phyloP scores from a whole-genome alignment of 164 flowering plant genomes.

The Piper betle region DNA sequence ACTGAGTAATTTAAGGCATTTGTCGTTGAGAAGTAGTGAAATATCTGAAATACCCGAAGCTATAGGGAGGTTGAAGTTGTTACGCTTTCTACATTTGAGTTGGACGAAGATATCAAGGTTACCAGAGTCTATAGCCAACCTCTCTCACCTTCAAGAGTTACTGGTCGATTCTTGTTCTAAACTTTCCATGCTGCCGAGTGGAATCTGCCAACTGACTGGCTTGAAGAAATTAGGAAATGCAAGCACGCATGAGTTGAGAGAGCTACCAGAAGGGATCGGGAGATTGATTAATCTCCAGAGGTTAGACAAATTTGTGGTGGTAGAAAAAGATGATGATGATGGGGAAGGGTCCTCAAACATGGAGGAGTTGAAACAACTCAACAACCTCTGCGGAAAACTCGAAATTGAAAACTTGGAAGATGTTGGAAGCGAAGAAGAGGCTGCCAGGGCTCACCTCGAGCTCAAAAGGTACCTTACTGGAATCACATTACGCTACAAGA shows the following conservation, averaged over 20 bases:
- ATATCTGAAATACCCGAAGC: too few relatives aligned
- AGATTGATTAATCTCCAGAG: not conserved
- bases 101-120: not conserved
- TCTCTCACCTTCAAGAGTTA: not conserved
- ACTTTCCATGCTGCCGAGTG: conserved; percentile 4
- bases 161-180: conserved; percentile 1
- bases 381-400: too few relatives aligned
- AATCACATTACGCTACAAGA: too few relatives aligned
- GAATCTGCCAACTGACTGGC: conserved; percentile 2
- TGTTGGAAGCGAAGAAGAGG: too few relatives aligned
- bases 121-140: conserved; percentile 4
- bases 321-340: too few relatives aligned
- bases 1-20: not conserved
- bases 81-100: conserved; percentile 2
- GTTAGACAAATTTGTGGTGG: not conserved
- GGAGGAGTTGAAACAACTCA: too few relatives aligned
- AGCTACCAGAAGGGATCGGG: too few relatives aligned
- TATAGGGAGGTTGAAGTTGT: not conserved
- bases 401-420: too few relatives aligned
- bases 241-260: not conserved
- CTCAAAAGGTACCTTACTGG: too few relatives aligned
- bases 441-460: too few relatives aligned
- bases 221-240: not conserved
- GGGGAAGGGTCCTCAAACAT: too few relatives aligned
- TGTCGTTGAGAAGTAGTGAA: too few relatives aligned